Base-by-base conservation (phyloP, 2,329 filamentous ascomycete species). In the Aspergillus sp. region DNA sequence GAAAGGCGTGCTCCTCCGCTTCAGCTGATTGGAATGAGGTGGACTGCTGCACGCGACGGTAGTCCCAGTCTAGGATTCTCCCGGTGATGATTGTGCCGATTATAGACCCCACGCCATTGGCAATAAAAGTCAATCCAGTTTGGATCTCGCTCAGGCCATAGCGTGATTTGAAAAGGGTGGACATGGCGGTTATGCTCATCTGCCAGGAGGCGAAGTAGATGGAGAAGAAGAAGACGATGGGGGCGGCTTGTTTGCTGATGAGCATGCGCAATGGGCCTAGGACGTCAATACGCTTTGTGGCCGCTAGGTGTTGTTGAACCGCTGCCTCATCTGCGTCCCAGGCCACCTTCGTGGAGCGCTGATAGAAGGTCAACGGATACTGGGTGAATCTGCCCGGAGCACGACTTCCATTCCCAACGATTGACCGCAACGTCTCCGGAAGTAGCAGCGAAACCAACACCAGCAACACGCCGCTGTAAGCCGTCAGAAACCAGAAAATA, bases 171-270 rank as follows among this genome's bases (percentile, higher is more conserved):
- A 79, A 76, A 0, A 79, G 64, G 0, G 68, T 68, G 0, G 77
- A 75, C 67, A 77, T 74, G 33, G 71, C 72, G 0, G 76, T 76
- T 47, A 77, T 76, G 52, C 69, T 73, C 73, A 78, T 78, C 47
- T 78, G 74, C 73, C 74, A 79, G 5, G 76, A 71, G 0, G 74
- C 67, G 47, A 78, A 79, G 58, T 76, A 73, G 2, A 77, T 55
- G 0, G 71, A n/a, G n/a, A n/a, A n/a, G n/a, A n/a, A n/a, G n/a
- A n/a, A n/a, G n/a, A n/a, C n/a, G n/a, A n/a, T n/a, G n/a, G n/a
- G n/a, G n/a, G n/a, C n/a, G n/a, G n/a, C n/a, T n/a, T n/a, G n/a
- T n/a, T n/a, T n/a, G n/a, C n/a, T n/a, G n/a, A n/a, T n/a, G n/a
- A n/a, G n/a, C n/a, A n/a, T n/a, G n/a, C n/a, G n/a, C n/a, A n/a